Evolutionary conservation across 768 basidiomycete genomes (phyloP).

Genomic region (Serendipita sp.): DNA sequence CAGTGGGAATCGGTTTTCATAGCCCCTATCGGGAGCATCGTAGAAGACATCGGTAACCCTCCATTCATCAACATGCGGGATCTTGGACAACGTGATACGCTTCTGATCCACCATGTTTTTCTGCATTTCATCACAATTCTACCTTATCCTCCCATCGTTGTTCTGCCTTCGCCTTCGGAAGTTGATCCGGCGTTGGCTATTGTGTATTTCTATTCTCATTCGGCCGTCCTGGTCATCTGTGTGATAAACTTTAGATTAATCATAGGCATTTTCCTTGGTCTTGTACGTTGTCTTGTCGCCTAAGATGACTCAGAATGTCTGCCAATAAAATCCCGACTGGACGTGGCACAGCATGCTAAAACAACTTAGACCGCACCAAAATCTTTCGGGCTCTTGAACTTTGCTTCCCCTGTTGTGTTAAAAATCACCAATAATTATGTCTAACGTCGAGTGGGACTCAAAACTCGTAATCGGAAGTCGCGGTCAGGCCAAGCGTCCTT

Average conservation of each 20-base stretch:
- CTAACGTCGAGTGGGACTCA: constrained; percentile 42
- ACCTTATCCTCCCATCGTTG: not conserved
- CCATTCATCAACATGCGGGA: not conserved
- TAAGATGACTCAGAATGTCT: not conserved
- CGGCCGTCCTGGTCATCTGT: not conserved
- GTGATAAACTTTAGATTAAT: not conserved
- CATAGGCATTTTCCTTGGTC: too few relatives aligned
- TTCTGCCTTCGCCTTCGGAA: not conserved
- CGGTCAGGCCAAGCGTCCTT: constrained; percentile 27
- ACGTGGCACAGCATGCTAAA: not conserved
- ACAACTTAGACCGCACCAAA: not conserved
- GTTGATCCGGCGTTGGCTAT: not conserved
- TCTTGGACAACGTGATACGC: too few relatives aligned
- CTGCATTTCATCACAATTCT: not conserved
- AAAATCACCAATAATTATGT: constrained; percentile 1
- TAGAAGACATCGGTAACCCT: not conserved
- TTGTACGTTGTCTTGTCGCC: too few relatives aligned
- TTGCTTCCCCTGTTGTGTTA: not conserved
- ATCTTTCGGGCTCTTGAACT: not conserved
- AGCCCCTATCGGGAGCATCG: not conserved
- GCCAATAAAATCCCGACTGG: not conserved
- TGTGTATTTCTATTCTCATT: not conserved
- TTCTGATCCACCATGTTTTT: not conserved
- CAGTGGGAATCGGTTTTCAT: not conserved
- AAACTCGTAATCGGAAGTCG: constrained; percentile 61